A percentile compares a stretch with the other conserved stretches of the same genome.
Conservation (phyloP, 176 grass and related monocot genomes). For the Eleusine coracana region DNA sequence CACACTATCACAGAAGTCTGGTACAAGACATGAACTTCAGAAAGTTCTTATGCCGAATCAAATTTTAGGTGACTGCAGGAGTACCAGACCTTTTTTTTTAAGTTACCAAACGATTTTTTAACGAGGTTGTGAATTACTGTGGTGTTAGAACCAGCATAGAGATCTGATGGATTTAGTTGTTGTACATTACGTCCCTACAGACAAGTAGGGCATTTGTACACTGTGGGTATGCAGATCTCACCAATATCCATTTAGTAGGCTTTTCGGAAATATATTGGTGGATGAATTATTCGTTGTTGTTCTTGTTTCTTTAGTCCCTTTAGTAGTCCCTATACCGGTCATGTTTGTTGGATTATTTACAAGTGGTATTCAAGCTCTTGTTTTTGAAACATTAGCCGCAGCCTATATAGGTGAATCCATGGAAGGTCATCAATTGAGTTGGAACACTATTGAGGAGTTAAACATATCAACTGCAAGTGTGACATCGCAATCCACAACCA, state of each 20-base stretch:
- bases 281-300: too few species aligned
- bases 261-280: too few species aligned
- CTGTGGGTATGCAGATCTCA: slow-evolving; percentile 2
- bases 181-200: background rate
- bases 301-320: too few species aligned
- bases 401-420: too few species aligned
- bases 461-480: background rate
- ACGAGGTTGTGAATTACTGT: background rate
- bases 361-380: too few species aligned
- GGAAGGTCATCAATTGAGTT: too few species aligned
- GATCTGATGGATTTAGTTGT: background rate
- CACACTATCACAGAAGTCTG: background rate
- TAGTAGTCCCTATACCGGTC: too few species aligned
- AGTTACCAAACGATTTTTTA: background rate
- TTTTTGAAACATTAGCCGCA: too few species aligned
- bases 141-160: background rate
- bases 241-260: background rate
- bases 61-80: background rate
- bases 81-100: background rate
- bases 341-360: too few species aligned
- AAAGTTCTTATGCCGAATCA: background rate
- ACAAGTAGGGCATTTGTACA: background rate
- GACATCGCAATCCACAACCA: background rate
- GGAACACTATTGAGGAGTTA: background rate
- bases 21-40: background rate